Evolutionary conservation across 2,329 filamentous ascomycete species (phyloP), one percentile per base, ranked within the genome.

Genomic region (Penicillium sp.): DNA sequence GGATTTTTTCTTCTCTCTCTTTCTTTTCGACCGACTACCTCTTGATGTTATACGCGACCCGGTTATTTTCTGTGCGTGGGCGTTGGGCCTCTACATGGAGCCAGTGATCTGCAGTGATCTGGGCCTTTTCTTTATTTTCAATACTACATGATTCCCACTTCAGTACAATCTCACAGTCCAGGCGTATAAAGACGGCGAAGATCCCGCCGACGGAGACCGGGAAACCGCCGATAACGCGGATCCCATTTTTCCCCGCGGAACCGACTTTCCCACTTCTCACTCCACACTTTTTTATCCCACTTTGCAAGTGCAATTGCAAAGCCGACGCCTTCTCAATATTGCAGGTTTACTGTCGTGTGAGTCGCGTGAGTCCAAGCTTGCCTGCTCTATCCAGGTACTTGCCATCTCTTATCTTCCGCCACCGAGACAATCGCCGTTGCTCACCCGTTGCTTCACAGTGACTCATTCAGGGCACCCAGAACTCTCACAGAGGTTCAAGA

Each of bases 91-190:
- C 54, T 53, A 50, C 51, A 50, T 59, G 45, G 54, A 50, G 51
- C 39, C 42, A 49, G 43, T 52, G 49, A 51, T 46, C 39, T 43
- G 49, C 42, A 49, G 43, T 51, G 49, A 52, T 46, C 39, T 43
- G 51, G 53, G 47, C 49, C 42, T 52, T 44, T 49, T 38, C 42
- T 45, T 45, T 34, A 45, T 51, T 33, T 48, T 16, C 38, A 59
- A 63, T 59, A 60, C 51, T 52, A 56, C 49, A 60, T 58, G 58
- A 55, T 60, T 57, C 53, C 58, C 54, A 53, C 42, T 51, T 42
- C 45, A 50, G 31, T 39, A 39, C 36, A 23, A 12, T 39, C 16
- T 4, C 18, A 13, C 1, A 21, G 8, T 16, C 9, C 21, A 39
- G 13, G 9, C 34, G 34, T 39, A 39, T 39, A 23, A 15, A 39